phyloP scores from a whole-genome alignment of 306 rosid species.

The Prunus fruticosa region DNA sequence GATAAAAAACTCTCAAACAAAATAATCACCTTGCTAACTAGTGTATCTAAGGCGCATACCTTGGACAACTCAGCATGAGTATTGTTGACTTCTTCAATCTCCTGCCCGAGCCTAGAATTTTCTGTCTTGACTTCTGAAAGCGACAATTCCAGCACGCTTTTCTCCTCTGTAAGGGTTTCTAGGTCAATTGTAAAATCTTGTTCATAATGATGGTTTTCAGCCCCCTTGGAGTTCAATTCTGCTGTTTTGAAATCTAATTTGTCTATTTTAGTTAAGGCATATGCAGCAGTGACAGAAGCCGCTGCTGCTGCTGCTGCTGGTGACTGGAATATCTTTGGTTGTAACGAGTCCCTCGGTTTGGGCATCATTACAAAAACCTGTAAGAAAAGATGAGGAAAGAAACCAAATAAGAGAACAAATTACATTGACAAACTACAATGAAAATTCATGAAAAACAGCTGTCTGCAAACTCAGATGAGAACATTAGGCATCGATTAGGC shows the following conservation, averaged over 20 bases:
- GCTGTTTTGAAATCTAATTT: slow-evolving; percentile 52
- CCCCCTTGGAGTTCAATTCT: slow-evolving; percentile 40
- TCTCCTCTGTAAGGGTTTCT: slow-evolving; percentile 62
- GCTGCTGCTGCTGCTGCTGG: slow-evolving; percentile 99
- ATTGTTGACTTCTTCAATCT: slow-evolving; percentile 62
- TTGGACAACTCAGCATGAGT: slow-evolving; percentile 84
- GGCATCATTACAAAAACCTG: slow-evolving; percentile 89
- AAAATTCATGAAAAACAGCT: background rate
- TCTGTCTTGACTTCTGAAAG: slow-evolving; percentile 58
- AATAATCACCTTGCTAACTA: slow-evolving; percentile 3
- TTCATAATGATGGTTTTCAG: slow-evolving; percentile 30
- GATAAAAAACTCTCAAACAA: slow-evolving; percentile 23
- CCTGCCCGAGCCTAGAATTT: slow-evolving; percentile 59
- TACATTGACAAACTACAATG: background rate
- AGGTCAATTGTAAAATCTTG: slow-evolving; percentile 34
- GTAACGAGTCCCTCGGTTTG: slow-evolving; percentile 52
- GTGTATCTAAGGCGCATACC: slow-evolving; percentile 38
- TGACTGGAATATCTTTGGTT: slow-evolving; percentile 88
- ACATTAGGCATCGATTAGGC: too few relatives aligned
- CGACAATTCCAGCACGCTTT: slow-evolving; percentile 48
- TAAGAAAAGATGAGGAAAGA: slow-evolving; percentile 3
- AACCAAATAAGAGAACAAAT: slow-evolving; percentile 6
- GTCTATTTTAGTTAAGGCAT: slow-evolving; percentile 81
- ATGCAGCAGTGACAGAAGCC: slow-evolving; percentile 95
- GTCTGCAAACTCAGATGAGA: background rate